These are phyloP conservation scores for Septoria linicola DNA, from an alignment of 2,329 filamentous ascomycete genomes.

Conservation along the genomic window DNA sequence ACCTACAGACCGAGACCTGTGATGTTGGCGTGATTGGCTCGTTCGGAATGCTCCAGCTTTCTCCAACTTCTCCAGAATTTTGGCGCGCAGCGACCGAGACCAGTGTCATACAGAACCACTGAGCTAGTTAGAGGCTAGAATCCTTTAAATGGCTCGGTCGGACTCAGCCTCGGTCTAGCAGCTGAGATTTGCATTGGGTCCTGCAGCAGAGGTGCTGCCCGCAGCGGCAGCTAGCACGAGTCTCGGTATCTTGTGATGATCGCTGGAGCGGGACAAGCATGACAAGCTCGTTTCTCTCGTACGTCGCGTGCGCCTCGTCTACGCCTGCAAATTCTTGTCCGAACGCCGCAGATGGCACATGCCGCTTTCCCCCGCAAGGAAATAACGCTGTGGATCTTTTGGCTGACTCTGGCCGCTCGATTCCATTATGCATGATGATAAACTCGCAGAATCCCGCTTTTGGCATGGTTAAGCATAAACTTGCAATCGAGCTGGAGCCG, in stretches of 20 bases:
- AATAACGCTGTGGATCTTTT: neutral
- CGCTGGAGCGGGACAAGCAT: neutral
- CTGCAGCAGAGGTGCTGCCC: neutral
- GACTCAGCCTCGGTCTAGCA: neutral
- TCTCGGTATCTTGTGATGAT: neutral
- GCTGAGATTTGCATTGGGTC: no score
- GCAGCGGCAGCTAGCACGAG: no score
- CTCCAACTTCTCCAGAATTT: neutral
- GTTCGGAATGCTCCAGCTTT: neutral
- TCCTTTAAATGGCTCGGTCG: constrained; percentile 9
- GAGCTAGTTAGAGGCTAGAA: neutral
- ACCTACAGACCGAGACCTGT: no score
- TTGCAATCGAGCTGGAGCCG: neutral
- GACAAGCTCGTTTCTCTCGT: constrained; percentile 5
- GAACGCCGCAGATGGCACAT: neutral
- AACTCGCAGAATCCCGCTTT: neutral
- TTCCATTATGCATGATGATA: neutral
- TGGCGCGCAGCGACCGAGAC: no score
- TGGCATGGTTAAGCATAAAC: constrained; percentile 3
- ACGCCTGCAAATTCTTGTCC: neutral
- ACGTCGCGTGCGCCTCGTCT: constrained; percentile 9
- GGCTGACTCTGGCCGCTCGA: neutral
- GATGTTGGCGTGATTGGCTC: neutral
- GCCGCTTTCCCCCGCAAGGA: constrained; percentile 3
- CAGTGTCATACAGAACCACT: constrained; percentile 1